Base-by-base conservation (phyloP, 1,284 basidiomycete genomes). In the Kalmanozyma brasiliensis region DNA sequence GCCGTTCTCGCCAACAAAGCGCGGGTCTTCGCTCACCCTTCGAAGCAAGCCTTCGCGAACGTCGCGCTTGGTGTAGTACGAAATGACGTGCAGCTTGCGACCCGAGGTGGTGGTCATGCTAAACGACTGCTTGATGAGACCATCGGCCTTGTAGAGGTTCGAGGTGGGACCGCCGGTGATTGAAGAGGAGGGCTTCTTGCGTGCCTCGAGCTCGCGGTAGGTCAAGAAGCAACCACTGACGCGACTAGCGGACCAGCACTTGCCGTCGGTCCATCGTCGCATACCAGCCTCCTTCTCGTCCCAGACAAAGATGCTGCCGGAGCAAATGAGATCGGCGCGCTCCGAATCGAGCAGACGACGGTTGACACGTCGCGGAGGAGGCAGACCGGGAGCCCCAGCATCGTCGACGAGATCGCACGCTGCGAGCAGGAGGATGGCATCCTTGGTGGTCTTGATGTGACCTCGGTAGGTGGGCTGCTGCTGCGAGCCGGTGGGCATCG, bases 181-280 rank as follows among this genome's bases (percentile, higher is more conserved):
- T 45, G 67, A 59, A 14, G 66, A 73, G 7, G 68, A 67, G 2
- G 66, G 62, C 62, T 76, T 77, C 63, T 80, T 81, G 26, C 78
- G 68, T 10, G 76, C 70, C 40, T 82, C 80, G 20, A 82, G 74
- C 56, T 82, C 81, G 3, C 80, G 73, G 58, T 85, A 85, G 19
- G 84, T 84, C 13, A 85, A 73, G 73, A 85, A 85, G 48, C 84
- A 84, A 14, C 84, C 84, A 36, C 84, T 84, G 8, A 85, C 85
- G 26, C 85, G 76, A 19, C 84, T 84, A 13, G 85, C 84, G 36
- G 84, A 84, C 85, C 85, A 85, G 43, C 84, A 79, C 35, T 83
- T 77, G 7, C 85, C 84, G 67, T 85, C 85, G 7, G 85, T 85
- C 85, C 85, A 85, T 10, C 85, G 64, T n/a, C 84, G 76, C 84